phyloP scores from a whole-genome alignment of 495 filamentous ascomycete genomes.

The Glarea lozoyensis region DNA sequence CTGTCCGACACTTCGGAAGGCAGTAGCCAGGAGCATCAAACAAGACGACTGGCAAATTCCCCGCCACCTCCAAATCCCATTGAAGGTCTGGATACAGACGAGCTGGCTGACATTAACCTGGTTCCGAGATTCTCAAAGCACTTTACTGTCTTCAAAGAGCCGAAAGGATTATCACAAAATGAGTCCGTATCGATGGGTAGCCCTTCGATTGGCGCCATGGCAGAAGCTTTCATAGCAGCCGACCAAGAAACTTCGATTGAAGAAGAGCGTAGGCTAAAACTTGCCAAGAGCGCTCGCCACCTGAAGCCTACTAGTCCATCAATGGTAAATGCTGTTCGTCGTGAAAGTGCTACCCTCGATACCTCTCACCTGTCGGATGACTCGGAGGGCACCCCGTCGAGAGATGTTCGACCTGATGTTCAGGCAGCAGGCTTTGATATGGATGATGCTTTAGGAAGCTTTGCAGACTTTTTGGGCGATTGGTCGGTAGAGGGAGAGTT shows the following conservation, averaged over 20 bases:
- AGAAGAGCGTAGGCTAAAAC: not conserved
- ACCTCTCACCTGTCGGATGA: not conserved
- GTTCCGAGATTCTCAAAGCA: not conserved
- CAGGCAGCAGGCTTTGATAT: slow-evolving; percentile 9
- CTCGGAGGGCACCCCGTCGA: not conserved
- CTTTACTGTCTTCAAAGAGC: not conserved
- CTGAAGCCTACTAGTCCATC: slow-evolving; percentile 3
- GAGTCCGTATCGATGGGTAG: slow-evolving; percentile 7
- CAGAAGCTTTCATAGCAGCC: slow-evolving; percentile 21
- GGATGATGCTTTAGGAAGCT: slow-evolving; percentile 10
- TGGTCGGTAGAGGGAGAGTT: slow-evolving; percentile 20
- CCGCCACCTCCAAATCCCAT: slow-evolving; percentile 10
- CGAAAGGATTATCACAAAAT: slow-evolving; percentile 6
- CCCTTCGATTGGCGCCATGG: slow-evolving; percentile 16
- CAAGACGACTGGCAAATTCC: not conserved
- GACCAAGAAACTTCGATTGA: slow-evolving; percentile 7
- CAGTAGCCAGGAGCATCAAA: not conserved
- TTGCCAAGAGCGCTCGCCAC: slow-evolving; percentile 1
- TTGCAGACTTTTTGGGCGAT: slow-evolving; percentile 14
- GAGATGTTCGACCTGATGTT: not conserved
- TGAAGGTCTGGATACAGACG: not conserved
- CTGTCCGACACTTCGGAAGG: not conserved
- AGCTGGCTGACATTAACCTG: slow-evolving; percentile 1
- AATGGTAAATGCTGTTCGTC: not conserved
- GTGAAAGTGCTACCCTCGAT: not conserved